phyloP scores from a whole-genome alignment of 2,329 filamentous ascomycete species.

The Cercospora sp. region DNA sequence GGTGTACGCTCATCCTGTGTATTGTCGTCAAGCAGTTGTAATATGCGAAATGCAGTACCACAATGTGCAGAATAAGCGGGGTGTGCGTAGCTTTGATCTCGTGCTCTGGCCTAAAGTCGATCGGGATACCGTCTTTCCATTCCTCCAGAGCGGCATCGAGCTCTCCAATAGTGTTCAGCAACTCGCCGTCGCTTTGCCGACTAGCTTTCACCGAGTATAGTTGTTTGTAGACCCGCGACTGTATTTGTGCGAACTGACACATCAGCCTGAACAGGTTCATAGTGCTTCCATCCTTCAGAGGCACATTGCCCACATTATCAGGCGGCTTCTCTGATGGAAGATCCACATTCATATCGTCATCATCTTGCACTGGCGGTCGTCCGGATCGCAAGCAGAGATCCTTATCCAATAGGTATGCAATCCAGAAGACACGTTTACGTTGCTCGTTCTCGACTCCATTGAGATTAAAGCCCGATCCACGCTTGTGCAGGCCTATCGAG shows the following conservation, averaged over 20 bases:
- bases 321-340: slow-evolving; percentile 85
- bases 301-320: slow-evolving; percentile 94
- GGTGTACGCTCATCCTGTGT: slow-evolving; percentile 96
- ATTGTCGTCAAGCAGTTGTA: slow-evolving; percentile 98
- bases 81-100: slow-evolving; percentile 93
- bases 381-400: slow-evolving; percentile 74
- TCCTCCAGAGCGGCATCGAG: slow-evolving; percentile 80
- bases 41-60: slow-evolving; percentile 93
- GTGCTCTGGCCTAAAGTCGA: slow-evolving; percentile 95
- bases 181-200: slow-evolving; percentile 86
- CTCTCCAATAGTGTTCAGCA: slow-evolving; percentile 93
- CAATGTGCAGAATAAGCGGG: slow-evolving; percentile 89
- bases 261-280: slow-evolving; percentile 93
- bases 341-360: slow-evolving; percentile 92
- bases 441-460: slow-evolving; percentile 95
- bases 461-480: slow-evolving; percentile 86
- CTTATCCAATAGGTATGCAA: slow-evolving; percentile 72
- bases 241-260: slow-evolving; percentile 87
- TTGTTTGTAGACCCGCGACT: slow-evolving; percentile 89
- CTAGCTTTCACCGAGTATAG: slow-evolving; percentile 91
- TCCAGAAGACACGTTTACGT: slow-evolving; percentile 75
- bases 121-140: slow-evolving; percentile 94
- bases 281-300: slow-evolving; percentile 75
- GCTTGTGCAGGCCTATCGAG: slow-evolving; percentile 93
- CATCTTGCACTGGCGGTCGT: slow-evolving; percentile 69